A percentile compares a stretch with the other conserved stretches of the same genome.
phyloP scores from a whole-genome alignment of 495 filamentous ascomycete genomes.

The Geoglossum glabrum region DNA sequence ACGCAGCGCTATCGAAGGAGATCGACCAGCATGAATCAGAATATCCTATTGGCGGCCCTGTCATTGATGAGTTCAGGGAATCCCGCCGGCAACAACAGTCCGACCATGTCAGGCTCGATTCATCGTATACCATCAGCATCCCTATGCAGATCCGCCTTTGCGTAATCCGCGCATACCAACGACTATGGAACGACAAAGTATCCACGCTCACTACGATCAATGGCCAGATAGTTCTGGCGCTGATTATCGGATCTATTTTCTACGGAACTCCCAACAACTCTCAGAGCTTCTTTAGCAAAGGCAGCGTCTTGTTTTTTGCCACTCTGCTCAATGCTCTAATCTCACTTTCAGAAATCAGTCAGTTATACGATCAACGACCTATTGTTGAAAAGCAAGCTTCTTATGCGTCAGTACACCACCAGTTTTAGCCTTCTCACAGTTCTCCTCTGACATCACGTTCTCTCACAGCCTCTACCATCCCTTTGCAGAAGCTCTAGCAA shows the following conservation, averaged over 20 bases:
- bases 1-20: slow-evolving; percentile 15
- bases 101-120: slow-evolving; percentile 17
- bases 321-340: slow-evolving; percentile 67
- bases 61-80: neutral
- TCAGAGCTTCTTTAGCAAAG: slow-evolving; percentile 31
- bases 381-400: slow-evolving; percentile 52
- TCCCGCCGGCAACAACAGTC: neutral
- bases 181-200: slow-evolving; percentile 41
- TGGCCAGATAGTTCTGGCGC: slow-evolving; percentile 46
- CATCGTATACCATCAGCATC: slow-evolving; percentile 46
- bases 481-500: slow-evolving; percentile 55
- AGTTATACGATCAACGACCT: slow-evolving; percentile 46
- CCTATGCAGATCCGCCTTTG: slow-evolving; percentile 45
- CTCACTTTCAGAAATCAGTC: slow-evolving; percentile 54
- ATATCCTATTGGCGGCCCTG: slow-evolving; percentile 19
- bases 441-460: neutral
- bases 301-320: slow-evolving; percentile 50
- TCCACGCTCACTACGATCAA: slow-evolving; percentile 33
- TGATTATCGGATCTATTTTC: slow-evolving; percentile 63
- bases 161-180: slow-evolving; percentile 42
- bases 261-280: slow-evolving; percentile 44
- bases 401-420: slow-evolving; percentile 33
- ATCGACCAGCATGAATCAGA: slow-evolving; percentile 28
- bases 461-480: slow-evolving; percentile 47
- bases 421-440: neutral